Base-by-base conservation (phyloP, 495 filamentous ascomycete genomes). In the Bacidia rubella region DNA sequence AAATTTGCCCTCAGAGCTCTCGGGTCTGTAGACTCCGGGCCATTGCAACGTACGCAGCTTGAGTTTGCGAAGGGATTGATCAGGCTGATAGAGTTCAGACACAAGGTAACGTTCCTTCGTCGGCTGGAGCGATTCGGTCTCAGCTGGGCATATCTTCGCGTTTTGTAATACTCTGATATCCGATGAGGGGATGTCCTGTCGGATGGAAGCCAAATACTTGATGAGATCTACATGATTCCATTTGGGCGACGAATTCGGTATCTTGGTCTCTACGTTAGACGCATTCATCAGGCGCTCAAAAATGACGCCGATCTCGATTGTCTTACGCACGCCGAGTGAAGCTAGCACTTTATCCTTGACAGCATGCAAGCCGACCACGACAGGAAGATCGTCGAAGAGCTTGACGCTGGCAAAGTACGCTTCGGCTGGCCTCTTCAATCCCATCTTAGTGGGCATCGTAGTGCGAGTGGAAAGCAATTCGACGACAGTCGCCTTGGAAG, bases 141-240 rank as follows among this genome's bases (percentile, higher is more conserved):
- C 90, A 1, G 87, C 83, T 39, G 83, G 85, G 56, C 89, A 95
- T 24, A 96, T 84, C 21, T 77, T 79, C 1, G 85, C 85, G 26
- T 76, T 73, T 32, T 73, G 84, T 25, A 99, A 76, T 55, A 83
- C 82, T 55, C 78, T 80, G 50, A 96, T 76, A 64, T 99, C 93
- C 27, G 81, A 82, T 11, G 66, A 59, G 9, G 92, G 93, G 51
- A 99, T 95, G 61, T 99, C 93, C 45, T 88, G 79, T 49, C 78
- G 77, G 9, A 99, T 89, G 15, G 88, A 90, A 10, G 86, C 77
- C 40, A 99, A 76, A 59, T 99, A 99, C 54, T 83, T 86, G 66
- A 99, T 90, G 15, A 99, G 74, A 58, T 97, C 90, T 43, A 93
- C 81, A 63, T 97, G 92, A 57, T 82, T 93, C 87, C 85, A 95